phyloP scores from a whole-genome alignment of 768 basidiomycete species.

The Mycena maculata region DNA sequence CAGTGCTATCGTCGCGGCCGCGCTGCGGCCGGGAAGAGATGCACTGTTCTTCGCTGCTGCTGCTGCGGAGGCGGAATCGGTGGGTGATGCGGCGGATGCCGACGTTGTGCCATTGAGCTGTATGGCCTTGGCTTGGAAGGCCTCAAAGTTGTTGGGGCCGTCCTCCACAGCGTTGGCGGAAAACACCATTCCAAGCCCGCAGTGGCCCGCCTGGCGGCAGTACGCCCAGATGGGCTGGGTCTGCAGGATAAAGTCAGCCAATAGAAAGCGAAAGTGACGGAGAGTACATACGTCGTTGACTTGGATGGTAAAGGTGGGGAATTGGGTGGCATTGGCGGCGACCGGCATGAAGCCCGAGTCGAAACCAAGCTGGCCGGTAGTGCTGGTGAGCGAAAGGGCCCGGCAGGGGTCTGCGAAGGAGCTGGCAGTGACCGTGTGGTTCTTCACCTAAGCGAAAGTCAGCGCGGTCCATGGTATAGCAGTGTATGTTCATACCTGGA shows the following conservation, averaged over 20 bases:
- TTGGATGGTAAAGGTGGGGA: conserved; percentile 64
- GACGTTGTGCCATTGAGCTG: conserved; percentile 53
- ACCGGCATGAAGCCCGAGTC: conserved; percentile 67
- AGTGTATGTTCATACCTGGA: no score
- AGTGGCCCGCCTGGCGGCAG: conserved; percentile 63
- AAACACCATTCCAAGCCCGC: conserved; percentile 71
- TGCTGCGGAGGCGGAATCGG: conserved; percentile 2
- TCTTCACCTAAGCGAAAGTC: no score
- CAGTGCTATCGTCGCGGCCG: conserved; percentile 41
- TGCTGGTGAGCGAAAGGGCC: conserved; percentile 55
- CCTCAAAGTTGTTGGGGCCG: conserved; percentile 63
- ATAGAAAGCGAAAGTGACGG: background rate
- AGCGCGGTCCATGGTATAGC: no score
- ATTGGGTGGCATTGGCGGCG: conserved; percentile 50
- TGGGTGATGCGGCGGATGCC: conserved; percentile 32
- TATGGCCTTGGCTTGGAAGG: conserved; percentile 61
- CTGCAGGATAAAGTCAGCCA: conserved; percentile 40
- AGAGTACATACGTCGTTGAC: conserved; percentile 62
- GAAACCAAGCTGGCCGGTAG: conserved; percentile 56
- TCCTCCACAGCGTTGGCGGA: conserved; percentile 63
- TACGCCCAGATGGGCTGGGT: conserved; percentile 67
- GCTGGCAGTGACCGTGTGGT: conserved; percentile 61
- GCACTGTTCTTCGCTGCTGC: conserved; percentile 29
- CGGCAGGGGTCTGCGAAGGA: conserved; percentile 57
- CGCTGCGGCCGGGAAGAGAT: conserved; percentile 35